These are phyloP conservation scores for Crithidia mellificae DNA, from an alignment of 208 protist species.

Conservation along the genomic window DNA sequence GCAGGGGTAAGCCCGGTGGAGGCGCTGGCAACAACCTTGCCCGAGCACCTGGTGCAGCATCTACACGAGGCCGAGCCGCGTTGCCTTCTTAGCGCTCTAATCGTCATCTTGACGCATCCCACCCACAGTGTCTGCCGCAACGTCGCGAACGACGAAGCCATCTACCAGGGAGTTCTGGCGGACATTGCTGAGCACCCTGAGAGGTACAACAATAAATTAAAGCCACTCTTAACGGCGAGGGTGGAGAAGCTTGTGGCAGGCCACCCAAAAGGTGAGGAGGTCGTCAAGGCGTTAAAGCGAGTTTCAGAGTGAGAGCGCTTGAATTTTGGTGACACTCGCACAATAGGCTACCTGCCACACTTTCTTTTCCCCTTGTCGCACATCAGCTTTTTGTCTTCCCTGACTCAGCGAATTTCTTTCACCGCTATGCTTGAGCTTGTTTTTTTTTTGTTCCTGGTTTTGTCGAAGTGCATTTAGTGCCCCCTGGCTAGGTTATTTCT, in stretches of 20 bases:
- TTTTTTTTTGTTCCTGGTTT: slow-evolving; percentile 4
- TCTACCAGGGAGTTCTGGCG: slow-evolving; percentile 37
- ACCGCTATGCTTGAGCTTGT: too few relatives aligned
- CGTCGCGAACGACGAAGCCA: slow-evolving; percentile 39
- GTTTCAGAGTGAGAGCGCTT: not conserved
- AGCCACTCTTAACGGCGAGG: slow-evolving; percentile 18
- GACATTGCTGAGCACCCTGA: slow-evolving; percentile 35
- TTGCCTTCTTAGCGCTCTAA: slow-evolving; percentile 38
- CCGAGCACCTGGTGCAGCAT: slow-evolving; percentile 46
- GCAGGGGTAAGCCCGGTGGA: slow-evolving; percentile 37
- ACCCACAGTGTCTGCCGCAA: slow-evolving; percentile 47
- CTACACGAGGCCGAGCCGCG: slow-evolving; percentile 27
- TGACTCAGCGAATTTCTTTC: too few relatives aligned
- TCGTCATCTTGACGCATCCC: slow-evolving; percentile 21
- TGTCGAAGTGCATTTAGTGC: too few relatives aligned
- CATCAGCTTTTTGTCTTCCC: too few relatives aligned
- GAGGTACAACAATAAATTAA: slow-evolving; percentile 30
- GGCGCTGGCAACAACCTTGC: slow-evolving; percentile 40
- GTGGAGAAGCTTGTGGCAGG: slow-evolving; percentile 23
- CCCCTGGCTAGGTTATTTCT: too few relatives aligned
- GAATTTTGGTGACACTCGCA: too few relatives aligned
- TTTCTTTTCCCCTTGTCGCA: too few relatives aligned
- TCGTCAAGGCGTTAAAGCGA: slow-evolving; percentile 27
- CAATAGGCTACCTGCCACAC: too few relatives aligned
- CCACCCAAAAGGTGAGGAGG: slow-evolving; percentile 36